phyloP scores from a whole-genome alignment of 306 rosid species.

The Castanea sativa region DNA sequence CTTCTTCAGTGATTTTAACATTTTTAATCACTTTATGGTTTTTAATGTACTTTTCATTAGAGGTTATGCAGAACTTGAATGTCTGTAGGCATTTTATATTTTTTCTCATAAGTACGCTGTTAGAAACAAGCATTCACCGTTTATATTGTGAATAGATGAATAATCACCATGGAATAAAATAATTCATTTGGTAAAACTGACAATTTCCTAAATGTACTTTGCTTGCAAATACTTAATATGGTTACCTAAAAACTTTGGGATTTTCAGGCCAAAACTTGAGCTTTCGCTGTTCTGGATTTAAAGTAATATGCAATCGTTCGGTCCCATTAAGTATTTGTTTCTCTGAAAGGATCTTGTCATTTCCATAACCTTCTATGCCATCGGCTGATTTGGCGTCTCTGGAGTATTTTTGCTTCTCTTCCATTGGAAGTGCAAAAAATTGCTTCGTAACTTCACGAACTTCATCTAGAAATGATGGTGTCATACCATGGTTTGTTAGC shows the following conservation, averaged over 20 bases:
- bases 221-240: background rate
- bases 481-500: slow-evolving; percentile 48
- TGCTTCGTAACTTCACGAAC: slow-evolving; percentile 32
- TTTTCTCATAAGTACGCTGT: too few relatives aligned
- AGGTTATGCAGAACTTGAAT: background rate
- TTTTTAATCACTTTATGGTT: too few relatives aligned
- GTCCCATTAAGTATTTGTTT: slow-evolving; percentile 67
- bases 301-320: slow-evolving; percentile 46
- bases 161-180: too few relatives aligned
- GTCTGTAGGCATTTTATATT: background rate
- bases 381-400: slow-evolving; percentile 10
- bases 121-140: too few relatives aligned
- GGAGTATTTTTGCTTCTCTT: slow-evolving; percentile 43
- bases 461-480: slow-evolving; percentile 23
- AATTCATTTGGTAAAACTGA: background rate
- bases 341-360: slow-evolving; percentile 32
- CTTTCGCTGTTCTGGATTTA: slow-evolving; percentile 50
- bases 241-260: slow-evolving; percentile 57
- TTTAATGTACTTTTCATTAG: background rate
- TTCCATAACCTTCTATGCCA: slow-evolving; percentile 56
- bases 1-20: too few relatives aligned
- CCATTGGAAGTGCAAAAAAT: slow-evolving; percentile 44
- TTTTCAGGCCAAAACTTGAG: slow-evolving; percentile 55
- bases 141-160: too few relatives aligned
- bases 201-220: too few relatives aligned